Evolutionary conservation across 805 yeast genomes (phyloP).

Genomic region (Wickerhamomyces queroliae): DNA sequence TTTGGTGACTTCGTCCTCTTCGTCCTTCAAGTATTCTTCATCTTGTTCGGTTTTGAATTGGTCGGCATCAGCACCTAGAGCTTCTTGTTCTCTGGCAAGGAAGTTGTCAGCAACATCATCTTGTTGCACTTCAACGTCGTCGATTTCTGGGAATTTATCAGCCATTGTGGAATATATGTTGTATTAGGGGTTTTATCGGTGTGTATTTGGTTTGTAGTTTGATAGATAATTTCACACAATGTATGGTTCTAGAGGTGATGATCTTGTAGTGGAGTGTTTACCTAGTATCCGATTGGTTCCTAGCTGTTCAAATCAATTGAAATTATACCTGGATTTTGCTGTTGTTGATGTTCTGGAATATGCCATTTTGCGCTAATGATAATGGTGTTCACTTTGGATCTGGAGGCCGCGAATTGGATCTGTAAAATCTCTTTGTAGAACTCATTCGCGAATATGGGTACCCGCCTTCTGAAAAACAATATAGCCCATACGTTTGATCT

Average conservation of each 20-base stretch:
- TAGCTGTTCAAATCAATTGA: too few species aligned
- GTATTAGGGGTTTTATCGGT: not conserved
- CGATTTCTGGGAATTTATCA: slow-evolving; percentile 73
- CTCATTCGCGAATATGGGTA: too few species aligned
- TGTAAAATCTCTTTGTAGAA: too few species aligned
- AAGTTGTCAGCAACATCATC: slow-evolving; percentile 44
- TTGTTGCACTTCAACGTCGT: slow-evolving; percentile 32
- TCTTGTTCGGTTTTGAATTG: slow-evolving; percentile 67
- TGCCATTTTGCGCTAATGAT: not conserved
- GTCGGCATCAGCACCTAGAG: slow-evolving; percentile 47
- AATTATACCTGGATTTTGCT: too few species aligned
- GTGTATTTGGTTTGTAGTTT: not conserved
- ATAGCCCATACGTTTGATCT: too few species aligned
- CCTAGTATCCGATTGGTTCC: too few species aligned
- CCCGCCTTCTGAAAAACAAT: too few species aligned
- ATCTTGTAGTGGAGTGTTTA: too few species aligned
- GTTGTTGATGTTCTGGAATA: too few species aligned
- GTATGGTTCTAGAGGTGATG: too few species aligned
- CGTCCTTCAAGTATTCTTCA: slow-evolving; percentile 37
- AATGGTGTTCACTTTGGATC: not conserved
- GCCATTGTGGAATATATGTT: slow-evolving; percentile 39
- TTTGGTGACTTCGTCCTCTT: slow-evolving; percentile 44
- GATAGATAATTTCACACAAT: too few species aligned
- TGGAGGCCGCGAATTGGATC: not conserved
- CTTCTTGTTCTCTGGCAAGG: slow-evolving; percentile 60